phyloP scores from a whole-genome alignment of 2,329 filamentous ascomycete species.

The Alternaria burnsii region DNA sequence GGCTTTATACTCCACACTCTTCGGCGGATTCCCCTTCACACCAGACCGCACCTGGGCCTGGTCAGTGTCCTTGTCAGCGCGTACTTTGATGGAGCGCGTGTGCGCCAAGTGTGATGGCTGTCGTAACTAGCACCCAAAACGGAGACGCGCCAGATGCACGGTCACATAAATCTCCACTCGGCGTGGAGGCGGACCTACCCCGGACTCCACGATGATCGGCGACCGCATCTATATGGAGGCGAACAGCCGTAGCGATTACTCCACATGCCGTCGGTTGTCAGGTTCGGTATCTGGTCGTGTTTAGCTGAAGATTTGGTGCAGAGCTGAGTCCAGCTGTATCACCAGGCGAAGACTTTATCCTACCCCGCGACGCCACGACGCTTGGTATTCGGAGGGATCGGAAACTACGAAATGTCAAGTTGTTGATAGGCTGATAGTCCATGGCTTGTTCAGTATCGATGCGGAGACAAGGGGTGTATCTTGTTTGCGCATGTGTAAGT shows the following conservation, averaged over 20 bases:
- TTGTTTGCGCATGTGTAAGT: neutral
- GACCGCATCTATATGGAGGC: conserved; percentile 4
- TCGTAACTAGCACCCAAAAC: conserved; percentile 5
- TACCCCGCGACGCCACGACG: conserved; percentile 15
- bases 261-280: conserved; percentile 13
- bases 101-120: conserved; percentile 14
- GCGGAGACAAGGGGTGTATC: neutral
- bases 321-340: neutral
- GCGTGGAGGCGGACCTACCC: conserved; percentile 15
- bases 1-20: conserved; percentile 9
- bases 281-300: conserved; percentile 18
- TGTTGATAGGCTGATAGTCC: conserved; percentile 2
- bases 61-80: conserved; percentile 11
- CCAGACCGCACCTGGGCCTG: conserved; percentile 6
- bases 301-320: neutral
- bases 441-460: neutral
- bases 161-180: conserved; percentile 11
- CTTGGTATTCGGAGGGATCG: conserved; percentile 6
- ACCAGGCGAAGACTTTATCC: neutral
- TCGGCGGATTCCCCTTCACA: conserved; percentile 1
- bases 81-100: conserved; percentile 1
- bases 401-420: neutral
- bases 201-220: conserved; percentile 15
- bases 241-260: conserved; percentile 14
- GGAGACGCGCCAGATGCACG: conserved; percentile 6